phyloP scores from a whole-genome alignment of 805 yeast genomes.

The Barnettozyma sucrosica region DNA sequence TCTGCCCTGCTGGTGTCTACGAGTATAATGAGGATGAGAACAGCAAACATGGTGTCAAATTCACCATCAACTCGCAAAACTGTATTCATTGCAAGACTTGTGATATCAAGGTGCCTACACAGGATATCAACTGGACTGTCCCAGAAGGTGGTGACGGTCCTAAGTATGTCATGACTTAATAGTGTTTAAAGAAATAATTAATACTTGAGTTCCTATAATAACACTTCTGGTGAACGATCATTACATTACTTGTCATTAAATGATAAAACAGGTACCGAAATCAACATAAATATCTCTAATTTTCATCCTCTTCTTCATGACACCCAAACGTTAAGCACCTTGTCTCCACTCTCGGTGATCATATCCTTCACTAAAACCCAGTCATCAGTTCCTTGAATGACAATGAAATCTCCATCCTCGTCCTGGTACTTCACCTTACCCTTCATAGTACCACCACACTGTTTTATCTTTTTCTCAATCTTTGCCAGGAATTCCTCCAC shows the following conservation, averaged over 20 bases:
- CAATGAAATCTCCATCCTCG: slow-evolving; percentile 92
- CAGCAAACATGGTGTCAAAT: slow-evolving; percentile 58
- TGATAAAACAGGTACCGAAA: neutral
- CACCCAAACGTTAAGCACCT: slow-evolving; percentile 39
- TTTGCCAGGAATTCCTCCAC: slow-evolving; percentile 50
- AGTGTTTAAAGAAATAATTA: neutral
- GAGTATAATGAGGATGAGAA: slow-evolving; percentile 72
- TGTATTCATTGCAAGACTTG: slow-evolving; percentile 98
- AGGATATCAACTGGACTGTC: slow-evolving; percentile 93
- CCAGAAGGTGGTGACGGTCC: slow-evolving; percentile 99
- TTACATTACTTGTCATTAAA: slow-evolving; percentile 8
- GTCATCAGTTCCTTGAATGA: slow-evolving; percentile 81
- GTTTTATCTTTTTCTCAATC: slow-evolving; percentile 50
- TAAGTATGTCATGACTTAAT: slow-evolving; percentile 75
- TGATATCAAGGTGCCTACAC: slow-evolving; percentile 93
- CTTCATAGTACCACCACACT: slow-evolving; percentile 42
- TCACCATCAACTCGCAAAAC: slow-evolving; percentile 93
- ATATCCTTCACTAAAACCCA: slow-evolving; percentile 80
- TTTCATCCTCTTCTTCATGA: slow-evolving; percentile 14
- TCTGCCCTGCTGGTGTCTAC: slow-evolving; percentile 98
- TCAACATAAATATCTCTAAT: neutral
- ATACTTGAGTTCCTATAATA: neutral
- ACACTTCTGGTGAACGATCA: slow-evolving; percentile 1
- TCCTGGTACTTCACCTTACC: slow-evolving; percentile 75
- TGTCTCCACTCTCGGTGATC: slow-evolving; percentile 46